Evolutionary conservation across 352 stramenopile species (phyloP), one percentile per base, ranked within the genome.

Genomic region (Phytophthora pseudosyringae): DNA sequence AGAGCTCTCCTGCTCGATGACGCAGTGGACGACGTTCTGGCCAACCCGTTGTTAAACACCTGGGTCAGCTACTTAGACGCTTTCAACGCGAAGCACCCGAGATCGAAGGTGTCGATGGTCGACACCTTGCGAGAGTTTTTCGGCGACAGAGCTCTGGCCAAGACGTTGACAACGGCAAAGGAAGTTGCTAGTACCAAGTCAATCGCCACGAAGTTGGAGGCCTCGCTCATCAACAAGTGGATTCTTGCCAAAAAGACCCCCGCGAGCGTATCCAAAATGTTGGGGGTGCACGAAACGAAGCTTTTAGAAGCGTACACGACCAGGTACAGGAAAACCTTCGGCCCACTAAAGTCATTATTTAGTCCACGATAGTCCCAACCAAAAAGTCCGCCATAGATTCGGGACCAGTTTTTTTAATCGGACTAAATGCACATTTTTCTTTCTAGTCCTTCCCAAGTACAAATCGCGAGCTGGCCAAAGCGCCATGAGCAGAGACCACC

Each of bases 401-500:
- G 21, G 21, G 21, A 21, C 21, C 21, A 21, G 21, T 21, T 21
- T 21, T 21, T 21, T 21, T 21, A 21, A 21, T 21, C 21, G 21
- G 21, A 21, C 21, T 21, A 21, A 21, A 21, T 21, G 21, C 21
- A 21, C 21, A 18, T 9, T 8, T 21, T 41, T 13, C 12, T 41
- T 3, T 41, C 33, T 1, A n/a, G n/a, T n/a, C n/a, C n/a, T n/a
- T n/a, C n/a, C n/a, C n/a, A 21, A 21, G 21, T 21, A 21, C 21
- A 21, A 21, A 21, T 21, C 21, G 21, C 21, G 21, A 21, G 21
- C 11, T 39, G 33, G 33, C 5, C 36, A 21, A 43, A 43, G 6
- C 18, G 16, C 12, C 36, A 64, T 64, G 56, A 55, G 56, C 26
- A 44, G 33, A 54, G 55, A 63, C 4, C 55, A 56, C 25, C 57